phyloP scores from a whole-genome alignment of 1,284 basidiomycete species.

The Cryptococcus sp. region DNA sequence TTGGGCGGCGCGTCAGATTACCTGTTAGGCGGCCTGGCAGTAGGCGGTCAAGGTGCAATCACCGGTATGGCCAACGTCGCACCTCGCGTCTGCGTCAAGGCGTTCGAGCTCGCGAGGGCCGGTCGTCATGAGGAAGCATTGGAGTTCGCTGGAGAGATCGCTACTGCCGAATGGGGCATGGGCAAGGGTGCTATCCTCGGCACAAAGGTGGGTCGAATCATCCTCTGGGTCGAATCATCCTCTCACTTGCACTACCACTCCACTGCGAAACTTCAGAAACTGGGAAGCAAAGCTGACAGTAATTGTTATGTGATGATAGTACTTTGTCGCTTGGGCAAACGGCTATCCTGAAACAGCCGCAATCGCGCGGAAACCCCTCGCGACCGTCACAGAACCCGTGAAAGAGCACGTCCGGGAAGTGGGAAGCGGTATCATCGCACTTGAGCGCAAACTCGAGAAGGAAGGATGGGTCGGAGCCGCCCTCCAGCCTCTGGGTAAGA shows the following conservation, averaged over 20 bases:
- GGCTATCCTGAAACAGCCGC: conserved; percentile 19
- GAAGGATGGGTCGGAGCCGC: conserved; percentile 21
- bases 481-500: not conserved
- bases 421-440: conserved; percentile 21
- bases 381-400: conserved; percentile 18
- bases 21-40: conserved; percentile 34
- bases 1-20: conserved; percentile 50
- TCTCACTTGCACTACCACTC: not conserved
- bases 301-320: conserved; percentile 12
- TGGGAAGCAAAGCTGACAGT: not conserved
- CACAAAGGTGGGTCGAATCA: conserved; percentile 34
- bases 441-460: conserved; percentile 30
- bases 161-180: conserved; percentile 40
- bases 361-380: conserved; percentile 27
- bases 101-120: conserved; percentile 32
- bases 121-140: conserved; percentile 34
- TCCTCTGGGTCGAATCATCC: conserved; percentile 13
- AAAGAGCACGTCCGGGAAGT: conserved; percentile 21
- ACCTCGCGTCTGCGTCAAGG: conserved; percentile 35
- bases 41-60: conserved; percentile 44
- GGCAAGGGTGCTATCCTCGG: conserved; percentile 40
- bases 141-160: conserved; percentile 30
- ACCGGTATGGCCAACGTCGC: conserved; percentile 47
- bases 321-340: conserved; percentile 23
- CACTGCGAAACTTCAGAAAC: not conserved